Evolutionary conservation across 2,329 filamentous ascomycete species (phyloP).

Genomic region (Alternaria postmessia): DNA sequence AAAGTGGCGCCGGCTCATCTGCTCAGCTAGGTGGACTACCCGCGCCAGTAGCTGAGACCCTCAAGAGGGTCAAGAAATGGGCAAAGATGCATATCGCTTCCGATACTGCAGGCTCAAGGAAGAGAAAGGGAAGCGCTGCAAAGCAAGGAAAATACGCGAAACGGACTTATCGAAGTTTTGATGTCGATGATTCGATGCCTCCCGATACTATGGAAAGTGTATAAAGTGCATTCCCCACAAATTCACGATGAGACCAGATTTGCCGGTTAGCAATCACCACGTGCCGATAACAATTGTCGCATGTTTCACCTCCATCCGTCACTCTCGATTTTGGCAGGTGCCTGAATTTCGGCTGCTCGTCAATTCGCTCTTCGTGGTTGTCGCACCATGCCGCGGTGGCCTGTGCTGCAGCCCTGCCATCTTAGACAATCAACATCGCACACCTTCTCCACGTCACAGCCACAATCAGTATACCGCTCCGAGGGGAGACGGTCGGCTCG

Average conservation of each 20-base stretch:
- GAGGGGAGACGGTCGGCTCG: neutral
- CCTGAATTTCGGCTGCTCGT: constrained; percentile 36
- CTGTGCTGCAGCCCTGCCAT: constrained; percentile 37
- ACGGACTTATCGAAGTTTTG: constrained; percentile 14
- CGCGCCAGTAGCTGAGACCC: constrained; percentile 68
- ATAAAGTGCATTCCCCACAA: constrained; percentile 13
- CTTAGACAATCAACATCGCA: constrained; percentile 13
- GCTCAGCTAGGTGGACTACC: constrained; percentile 52
- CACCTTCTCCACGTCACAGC: neutral
- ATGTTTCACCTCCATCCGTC: neutral
- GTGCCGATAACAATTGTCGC: neutral
- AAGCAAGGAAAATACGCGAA: constrained; percentile 18
- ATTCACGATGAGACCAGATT: neutral
- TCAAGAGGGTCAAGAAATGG: constrained; percentile 76
- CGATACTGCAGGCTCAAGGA: constrained; percentile 21
- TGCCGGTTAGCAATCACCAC: constrained; percentile 11
- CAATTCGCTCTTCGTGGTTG: constrained; percentile 15
- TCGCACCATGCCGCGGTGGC: constrained; percentile 32
- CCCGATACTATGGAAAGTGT: constrained; percentile 44
- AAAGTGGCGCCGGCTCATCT: constrained; percentile 60
- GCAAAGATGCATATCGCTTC: constrained; percentile 71
- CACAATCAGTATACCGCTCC: neutral
- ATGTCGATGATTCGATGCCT: constrained; percentile 34
- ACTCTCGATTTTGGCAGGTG: constrained; percentile 6
- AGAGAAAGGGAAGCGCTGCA: constrained; percentile 27